Base-by-base conservation (phyloP, 164 flowering plant species). In the Saururus chinensis region DNA sequence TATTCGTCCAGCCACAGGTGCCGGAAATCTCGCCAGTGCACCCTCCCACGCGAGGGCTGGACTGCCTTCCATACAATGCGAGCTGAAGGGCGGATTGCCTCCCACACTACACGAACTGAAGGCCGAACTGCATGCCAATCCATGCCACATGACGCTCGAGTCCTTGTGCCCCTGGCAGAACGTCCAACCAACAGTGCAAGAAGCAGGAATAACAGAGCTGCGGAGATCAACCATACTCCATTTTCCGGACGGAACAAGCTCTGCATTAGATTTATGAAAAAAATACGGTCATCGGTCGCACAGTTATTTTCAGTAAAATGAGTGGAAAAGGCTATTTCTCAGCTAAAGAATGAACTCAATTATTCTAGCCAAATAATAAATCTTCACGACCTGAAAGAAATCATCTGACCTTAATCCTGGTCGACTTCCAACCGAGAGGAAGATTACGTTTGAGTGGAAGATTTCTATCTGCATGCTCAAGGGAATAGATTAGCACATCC, bases 381-480 rank as follows among this genome's bases (percentile, higher is more conserved):
- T 41, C 45, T 13, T 13, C 8, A 41, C 45, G 45, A 20, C 12
- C 6, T 30, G 6, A 30, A 30, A 30, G 6, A 2, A 2, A 30
- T 55, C 35, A 55, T 16, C 13, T 23, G 35, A 17, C 23, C 58
- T 55, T 13, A 12, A 11, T 23, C 10, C 23, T 55, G 58, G 17
- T 55, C 2, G 30, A 23, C 11, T 23, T 9, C 19, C 1, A 21
- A 54, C 7, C n/a, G 24, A 20, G 59, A 42, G 22, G 22, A 25
- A 4, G 19, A n/a, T 40, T 59, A 45, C 13, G 21, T 64, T 72
- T 84, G 35, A 5, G 48, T 60, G 89, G 82, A 63, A 88, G 77
- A 73, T 85, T 79, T 59, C 75, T 82, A 52, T 91, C 95, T 53
- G 95, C 89, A 74, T 75, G 97, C 77, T 86, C 84, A 25, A 88